phyloP scores from a whole-genome alignment of 1,284 basidiomycete genomes.

The Omphalotus olearius region DNA sequence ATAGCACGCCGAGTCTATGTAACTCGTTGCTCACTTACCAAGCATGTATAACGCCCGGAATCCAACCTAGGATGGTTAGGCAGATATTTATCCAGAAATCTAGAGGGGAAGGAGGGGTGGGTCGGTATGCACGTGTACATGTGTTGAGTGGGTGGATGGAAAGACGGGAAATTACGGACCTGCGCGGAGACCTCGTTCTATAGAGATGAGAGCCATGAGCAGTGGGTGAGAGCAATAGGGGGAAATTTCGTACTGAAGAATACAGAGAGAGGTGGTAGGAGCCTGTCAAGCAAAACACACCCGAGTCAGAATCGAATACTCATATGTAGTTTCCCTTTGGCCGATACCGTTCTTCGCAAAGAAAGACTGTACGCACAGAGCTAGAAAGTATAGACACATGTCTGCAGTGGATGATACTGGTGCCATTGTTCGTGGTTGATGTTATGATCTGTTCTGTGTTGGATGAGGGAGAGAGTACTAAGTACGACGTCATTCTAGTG shows the following conservation, averaged over 20 bases:
- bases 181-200: slow-evolving; percentile 37
- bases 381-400: slow-evolving; percentile 44
- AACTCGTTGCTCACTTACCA: slow-evolving; percentile 45
- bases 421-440: slow-evolving; percentile 22
- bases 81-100: slow-evolving; percentile 56
- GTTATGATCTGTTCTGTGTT: no score
- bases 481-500: no score
- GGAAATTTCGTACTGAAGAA: slow-evolving; percentile 43
- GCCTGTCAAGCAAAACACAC: slow-evolving; percentile 27
- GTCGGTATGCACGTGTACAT: no score
- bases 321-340: no score
- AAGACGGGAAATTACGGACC: slow-evolving; percentile 23
- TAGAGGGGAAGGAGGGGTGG: no score
- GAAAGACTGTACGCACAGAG: slow-evolving; percentile 33
- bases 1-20: no score
- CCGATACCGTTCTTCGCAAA: not conserved
- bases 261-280: slow-evolving; percentile 49
- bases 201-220: not conserved
- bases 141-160: no score
- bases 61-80: slow-evolving; percentile 51
- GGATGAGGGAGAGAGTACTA: no score
- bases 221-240: not conserved
- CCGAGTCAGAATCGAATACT: no score
- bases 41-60: slow-evolving; percentile 54
- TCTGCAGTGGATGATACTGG: slow-evolving; percentile 31